phyloP scores from a whole-genome alignment of 257 asterid genomes.

The Penstemon newberryi region DNA sequence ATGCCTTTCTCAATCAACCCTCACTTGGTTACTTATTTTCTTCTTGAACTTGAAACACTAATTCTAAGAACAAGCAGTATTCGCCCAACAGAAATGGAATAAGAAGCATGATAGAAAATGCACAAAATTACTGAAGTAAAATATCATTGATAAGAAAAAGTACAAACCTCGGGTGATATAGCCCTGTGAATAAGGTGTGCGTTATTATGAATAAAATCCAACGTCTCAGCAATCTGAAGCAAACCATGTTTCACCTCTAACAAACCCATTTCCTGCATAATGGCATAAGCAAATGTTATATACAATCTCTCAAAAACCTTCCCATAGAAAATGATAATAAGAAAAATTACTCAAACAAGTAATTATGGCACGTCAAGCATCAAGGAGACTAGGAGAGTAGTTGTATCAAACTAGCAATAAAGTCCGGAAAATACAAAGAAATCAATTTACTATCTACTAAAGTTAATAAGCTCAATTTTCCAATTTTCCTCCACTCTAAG shows the following conservation, averaged over 20 bases:
- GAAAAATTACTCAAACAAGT: constrained; percentile 17
- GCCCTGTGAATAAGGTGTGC: constrained; percentile 90
- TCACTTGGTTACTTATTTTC: neutral
- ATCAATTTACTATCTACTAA: neutral
- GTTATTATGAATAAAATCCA: constrained; percentile 94
- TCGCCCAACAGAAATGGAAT: neutral
- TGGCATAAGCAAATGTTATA: constrained; percentile 12
- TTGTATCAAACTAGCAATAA: constrained; percentile 9
- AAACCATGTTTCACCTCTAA: constrained; percentile 97
- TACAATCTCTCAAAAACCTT: constrained; percentile 15
- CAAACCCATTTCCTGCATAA: constrained; percentile 88
- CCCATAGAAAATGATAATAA: neutral
- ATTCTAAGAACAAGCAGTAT: neutral
- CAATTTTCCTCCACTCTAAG: constrained; percentile 3
- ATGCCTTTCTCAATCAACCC: constrained; percentile 2
- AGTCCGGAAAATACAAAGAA: neutral
- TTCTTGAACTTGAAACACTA: constrained; percentile 9
- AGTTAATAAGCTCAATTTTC: constrained; percentile 11
- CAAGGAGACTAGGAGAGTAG: neutral
- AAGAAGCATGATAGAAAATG: neutral
- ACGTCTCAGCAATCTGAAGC: constrained; percentile 93
- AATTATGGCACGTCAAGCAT: constrained; percentile 1
- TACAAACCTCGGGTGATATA: constrained; percentile 84
- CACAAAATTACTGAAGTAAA: neutral
- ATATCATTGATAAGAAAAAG: constrained; percentile 12